Evolutionary conservation across 2,329 filamentous ascomycete genomes (phyloP).

Genomic region (Gyromitra esculenta): DNA sequence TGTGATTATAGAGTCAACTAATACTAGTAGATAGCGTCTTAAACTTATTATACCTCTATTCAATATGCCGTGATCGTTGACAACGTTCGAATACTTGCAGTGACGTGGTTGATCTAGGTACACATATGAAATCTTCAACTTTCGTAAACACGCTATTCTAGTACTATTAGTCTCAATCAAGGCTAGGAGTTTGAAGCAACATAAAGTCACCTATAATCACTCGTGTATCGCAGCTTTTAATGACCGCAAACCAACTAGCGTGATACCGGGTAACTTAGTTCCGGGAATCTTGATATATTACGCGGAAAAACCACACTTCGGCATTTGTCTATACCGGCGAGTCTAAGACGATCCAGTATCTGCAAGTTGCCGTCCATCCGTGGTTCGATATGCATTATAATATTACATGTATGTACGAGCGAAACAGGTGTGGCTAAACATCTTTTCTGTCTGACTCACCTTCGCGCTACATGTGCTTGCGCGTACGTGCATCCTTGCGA

Average conservation of each 20-base stretch:
- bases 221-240: neutral
- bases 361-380: neutral
- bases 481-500: no score
- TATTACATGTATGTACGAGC: no score
- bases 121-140: neutral
- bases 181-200: neutral
- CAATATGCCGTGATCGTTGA: no score
- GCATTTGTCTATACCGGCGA: neutral
- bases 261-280: neutral
- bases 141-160: neutral
- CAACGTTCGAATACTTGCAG: no score
- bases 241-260: neutral
- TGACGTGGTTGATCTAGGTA: no score
- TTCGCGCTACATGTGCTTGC: no score
- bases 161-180: neutral
- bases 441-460: no score
- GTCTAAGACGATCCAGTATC: neutral
- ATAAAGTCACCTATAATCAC: neutral
- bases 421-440: no score
- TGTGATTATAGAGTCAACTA: no score
- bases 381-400: neutral
- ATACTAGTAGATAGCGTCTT: no score
- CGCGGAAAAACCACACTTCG: neutral
- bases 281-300: neutral
- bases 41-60: no score